Evolutionary conservation across 2,329 filamentous ascomycete genomes (phyloP).

Genomic region (Phialocephala sp.): DNA sequence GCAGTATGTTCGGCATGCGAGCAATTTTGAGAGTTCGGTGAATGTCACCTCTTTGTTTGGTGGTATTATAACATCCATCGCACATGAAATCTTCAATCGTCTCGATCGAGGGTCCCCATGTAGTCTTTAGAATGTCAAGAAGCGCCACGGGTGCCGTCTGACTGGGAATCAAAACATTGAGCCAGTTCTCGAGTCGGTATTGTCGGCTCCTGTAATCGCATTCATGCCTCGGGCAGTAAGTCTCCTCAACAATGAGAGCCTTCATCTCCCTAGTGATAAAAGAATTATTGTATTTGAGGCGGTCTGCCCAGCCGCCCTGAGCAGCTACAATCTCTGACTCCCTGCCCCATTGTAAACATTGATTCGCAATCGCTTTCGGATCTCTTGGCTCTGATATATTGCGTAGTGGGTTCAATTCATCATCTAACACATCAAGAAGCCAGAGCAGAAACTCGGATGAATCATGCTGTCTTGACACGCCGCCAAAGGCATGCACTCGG

Average conservation of each 20-base stretch:
- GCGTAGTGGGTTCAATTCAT: constrained; percentile 80
- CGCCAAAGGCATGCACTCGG: constrained; percentile 61
- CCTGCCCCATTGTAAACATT: not conserved
- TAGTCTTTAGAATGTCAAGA: not conserved
- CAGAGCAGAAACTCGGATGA: constrained; percentile 90
- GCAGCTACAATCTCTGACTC: not conserved
- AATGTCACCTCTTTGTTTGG: not conserved
- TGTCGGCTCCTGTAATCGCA: not conserved
- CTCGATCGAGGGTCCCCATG: not conserved
- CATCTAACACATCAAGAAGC: constrained; percentile 78
- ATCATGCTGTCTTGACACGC: constrained; percentile 78
- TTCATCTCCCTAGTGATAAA: not conserved
- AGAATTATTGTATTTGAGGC: not conserved
- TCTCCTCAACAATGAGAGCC: not conserved
- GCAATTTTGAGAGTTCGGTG: not conserved
- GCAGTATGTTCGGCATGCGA: not conserved
- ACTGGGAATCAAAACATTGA: not conserved
- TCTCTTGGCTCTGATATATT: constrained; percentile 45
- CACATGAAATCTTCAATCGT: not conserved
- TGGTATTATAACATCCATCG: not conserved
- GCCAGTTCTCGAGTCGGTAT: not conserved
- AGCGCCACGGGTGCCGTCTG: not conserved
- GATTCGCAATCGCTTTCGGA: not conserved
- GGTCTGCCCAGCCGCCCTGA: not conserved
- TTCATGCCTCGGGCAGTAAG: not conserved